Conservation (phyloP, 2,329 filamentous ascomycete species). For the Fusarium virguliforme region DNA sequence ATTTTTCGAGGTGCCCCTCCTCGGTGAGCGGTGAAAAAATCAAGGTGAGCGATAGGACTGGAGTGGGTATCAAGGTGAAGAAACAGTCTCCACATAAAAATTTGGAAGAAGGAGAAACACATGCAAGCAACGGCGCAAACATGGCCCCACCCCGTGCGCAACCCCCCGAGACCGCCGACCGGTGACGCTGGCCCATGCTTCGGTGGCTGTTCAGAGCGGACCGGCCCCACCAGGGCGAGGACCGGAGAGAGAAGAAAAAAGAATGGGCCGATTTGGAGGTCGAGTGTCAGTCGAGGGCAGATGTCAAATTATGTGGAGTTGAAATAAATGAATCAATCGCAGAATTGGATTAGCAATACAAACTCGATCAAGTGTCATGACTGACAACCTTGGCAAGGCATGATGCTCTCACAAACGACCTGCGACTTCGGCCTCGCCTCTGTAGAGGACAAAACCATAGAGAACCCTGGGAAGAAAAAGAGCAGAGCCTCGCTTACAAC, state of each 20-base stretch:
- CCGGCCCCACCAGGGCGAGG: slow-evolving; percentile 24
- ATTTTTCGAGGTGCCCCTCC: slow-evolving; percentile 55
- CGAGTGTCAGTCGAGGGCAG: slow-evolving; percentile 36
- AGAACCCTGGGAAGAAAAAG: slow-evolving; percentile 4
- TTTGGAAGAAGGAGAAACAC: slow-evolving; percentile 6
- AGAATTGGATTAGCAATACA: slow-evolving; percentile 9
- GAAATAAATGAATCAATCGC: not conserved
- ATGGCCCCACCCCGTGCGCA: slow-evolving; percentile 25
- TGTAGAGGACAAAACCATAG: slow-evolving; percentile 1
- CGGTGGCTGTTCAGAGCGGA: slow-evolving; percentile 28
- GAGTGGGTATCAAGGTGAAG: slow-evolving; percentile 29
- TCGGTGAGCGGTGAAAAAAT: slow-evolving; percentile 34
- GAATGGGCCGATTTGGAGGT: slow-evolving; percentile 17
- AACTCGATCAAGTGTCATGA: not conserved
- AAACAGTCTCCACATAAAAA: not conserved
- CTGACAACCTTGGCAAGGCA: not conserved
- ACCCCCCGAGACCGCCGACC: slow-evolving; percentile 35
- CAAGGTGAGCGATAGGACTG: not conserved
- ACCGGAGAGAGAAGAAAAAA: slow-evolving; percentile 30
- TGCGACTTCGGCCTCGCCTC: slow-evolving; percentile 33
- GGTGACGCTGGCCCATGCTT: slow-evolving; percentile 23
- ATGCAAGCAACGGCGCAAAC: slow-evolving; percentile 23
- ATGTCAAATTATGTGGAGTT: slow-evolving; percentile 4
- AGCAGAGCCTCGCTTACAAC: slow-evolving; percentile 23
- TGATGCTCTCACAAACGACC: slow-evolving; percentile 2